These are phyloP conservation scores for Ceratobasidium sp. DNA, from an alignment of 1,284 basidiomycete genomes.

Conservation along the genomic window DNA sequence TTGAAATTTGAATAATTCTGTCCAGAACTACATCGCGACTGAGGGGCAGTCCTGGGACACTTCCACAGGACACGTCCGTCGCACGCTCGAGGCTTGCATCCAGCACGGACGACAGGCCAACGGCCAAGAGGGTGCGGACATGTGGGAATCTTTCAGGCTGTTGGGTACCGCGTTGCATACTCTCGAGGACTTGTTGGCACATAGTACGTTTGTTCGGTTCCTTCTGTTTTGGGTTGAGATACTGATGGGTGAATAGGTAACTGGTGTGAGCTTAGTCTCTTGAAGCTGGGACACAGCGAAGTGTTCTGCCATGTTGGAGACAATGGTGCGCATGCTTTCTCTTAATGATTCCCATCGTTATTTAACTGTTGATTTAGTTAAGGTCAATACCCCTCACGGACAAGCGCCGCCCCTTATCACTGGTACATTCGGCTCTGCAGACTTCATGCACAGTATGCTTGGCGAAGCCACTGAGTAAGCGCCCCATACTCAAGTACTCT, in stretches of 20 bases:
- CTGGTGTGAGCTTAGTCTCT: constrained; percentile 78
- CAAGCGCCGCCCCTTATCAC: constrained; percentile 81
- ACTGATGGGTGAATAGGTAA: constrained; percentile 54
- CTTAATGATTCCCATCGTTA: neutral
- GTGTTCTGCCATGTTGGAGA: constrained; percentile 91
- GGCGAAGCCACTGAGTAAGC: constrained; percentile 69
- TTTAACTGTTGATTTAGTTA: constrained; percentile 54
- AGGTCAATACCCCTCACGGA: constrained; percentile 76
- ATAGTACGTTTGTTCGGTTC: constrained; percentile 58
- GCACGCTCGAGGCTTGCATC: constrained; percentile 72
- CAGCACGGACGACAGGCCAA: constrained; percentile 66
- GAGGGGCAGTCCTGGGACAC: constrained; percentile 80
- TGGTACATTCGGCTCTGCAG: constrained; percentile 82
- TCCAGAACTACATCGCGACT: constrained; percentile 67
- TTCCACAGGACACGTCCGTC: constrained; percentile 78
- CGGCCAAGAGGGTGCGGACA: constrained; percentile 65
- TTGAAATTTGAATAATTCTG: too few relatives aligned
- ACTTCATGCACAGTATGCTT: constrained; percentile 77
- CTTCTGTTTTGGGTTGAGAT: neutral
- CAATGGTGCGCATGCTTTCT: constrained; percentile 56
- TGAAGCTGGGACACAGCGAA: constrained; percentile 75
- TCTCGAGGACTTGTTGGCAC: constrained; percentile 80
- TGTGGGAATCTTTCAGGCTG: constrained; percentile 76
- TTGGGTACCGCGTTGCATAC: constrained; percentile 78
- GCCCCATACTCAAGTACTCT: neutral